These are phyloP conservation scores for Aspergillus pseudoviridinutans DNA, from an alignment of 2,329 filamentous ascomycete species.

Conservation along the genomic window DNA sequence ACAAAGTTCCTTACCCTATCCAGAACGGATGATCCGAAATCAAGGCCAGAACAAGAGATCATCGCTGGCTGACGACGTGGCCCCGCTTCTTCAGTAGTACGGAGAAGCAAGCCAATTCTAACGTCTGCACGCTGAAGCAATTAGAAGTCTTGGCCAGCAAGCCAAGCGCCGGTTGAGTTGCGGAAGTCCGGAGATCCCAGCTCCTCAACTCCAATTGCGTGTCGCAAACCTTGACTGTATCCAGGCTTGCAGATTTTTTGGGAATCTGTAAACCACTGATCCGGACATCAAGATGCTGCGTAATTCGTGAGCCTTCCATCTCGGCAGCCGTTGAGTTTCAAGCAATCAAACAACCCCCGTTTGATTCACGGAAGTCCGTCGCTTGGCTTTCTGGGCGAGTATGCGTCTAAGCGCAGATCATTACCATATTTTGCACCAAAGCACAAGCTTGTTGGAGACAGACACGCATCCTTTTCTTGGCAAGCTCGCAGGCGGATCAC, in stretches of 20 bases:
- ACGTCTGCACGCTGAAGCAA: not conserved
- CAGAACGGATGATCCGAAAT: not conserved
- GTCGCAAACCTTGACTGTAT: too few species aligned
- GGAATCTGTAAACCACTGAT: too few species aligned
- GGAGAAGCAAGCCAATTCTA: not conserved
- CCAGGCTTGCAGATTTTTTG: too few species aligned
- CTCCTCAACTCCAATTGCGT: not conserved
- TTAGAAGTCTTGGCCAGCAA: not conserved
- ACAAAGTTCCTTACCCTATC: not conserved
- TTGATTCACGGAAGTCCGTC: conserved; percentile 1
- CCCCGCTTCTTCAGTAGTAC: not conserved
- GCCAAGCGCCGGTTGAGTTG: not conserved
- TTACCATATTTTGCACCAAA: not conserved
- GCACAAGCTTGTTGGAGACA: not conserved
- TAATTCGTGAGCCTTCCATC: too few species aligned
- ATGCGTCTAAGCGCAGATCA: not conserved
- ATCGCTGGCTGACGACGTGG: conserved; percentile 4
- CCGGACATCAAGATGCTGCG: not conserved
- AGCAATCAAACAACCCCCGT: not conserved
- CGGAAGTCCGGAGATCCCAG: not conserved
- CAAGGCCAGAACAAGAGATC: not conserved
- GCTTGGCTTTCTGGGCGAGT: not conserved
- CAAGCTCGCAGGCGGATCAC: not conserved
- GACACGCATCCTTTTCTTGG: not conserved
- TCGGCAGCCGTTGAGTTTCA: not conserved